Conservation (phyloP, 2,329 filamentous ascomycete species). For the Ophiocordyceps robertsii region DNA sequence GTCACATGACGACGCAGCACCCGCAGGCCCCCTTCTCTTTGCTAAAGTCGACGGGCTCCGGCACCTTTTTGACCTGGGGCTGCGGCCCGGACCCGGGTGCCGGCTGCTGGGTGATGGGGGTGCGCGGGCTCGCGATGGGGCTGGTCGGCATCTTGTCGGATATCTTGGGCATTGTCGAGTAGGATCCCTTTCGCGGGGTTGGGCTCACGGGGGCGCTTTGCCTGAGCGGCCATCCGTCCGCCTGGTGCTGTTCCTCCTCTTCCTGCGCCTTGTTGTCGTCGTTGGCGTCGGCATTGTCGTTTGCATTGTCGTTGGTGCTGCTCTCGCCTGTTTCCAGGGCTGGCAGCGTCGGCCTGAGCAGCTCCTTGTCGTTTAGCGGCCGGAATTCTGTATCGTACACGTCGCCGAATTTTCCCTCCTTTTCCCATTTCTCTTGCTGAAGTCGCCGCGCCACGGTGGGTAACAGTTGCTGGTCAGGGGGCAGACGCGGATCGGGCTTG, state of each 20-base stretch:
- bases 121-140: constrained; percentile 30
- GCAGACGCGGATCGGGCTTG: constrained; percentile 85
- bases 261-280: constrained; percentile 9
- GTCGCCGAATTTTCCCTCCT: constrained; percentile 73
- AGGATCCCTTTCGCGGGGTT: constrained; percentile 29
- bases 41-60: constrained; percentile 2
- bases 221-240: constrained; percentile 48
- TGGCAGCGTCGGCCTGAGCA: constrained; percentile 29
- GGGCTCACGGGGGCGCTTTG: constrained; percentile 32
- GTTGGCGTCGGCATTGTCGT: constrained; percentile 1
- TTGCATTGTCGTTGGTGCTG: constrained; percentile 4
- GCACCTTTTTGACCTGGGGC: constrained; percentile 1
- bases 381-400: constrained; percentile 82
- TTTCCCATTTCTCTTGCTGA: constrained; percentile 92
- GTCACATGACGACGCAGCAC: constrained; percentile 38
- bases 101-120: constrained; percentile 24
- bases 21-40: constrained; percentile 27
- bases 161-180: constrained; percentile 52
- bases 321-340: constrained; percentile 2
- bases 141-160: constrained; percentile 18
- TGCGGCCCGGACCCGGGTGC: constrained; percentile 10
- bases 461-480: constrained; percentile 88
- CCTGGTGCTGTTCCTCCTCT: constrained; percentile 16
- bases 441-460: constrained; percentile 85
- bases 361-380: constrained; percentile 57